Evolutionary conservation across 768 basidiomycete species (phyloP).

Genomic region (Cystobasidium onofrii): DNA sequence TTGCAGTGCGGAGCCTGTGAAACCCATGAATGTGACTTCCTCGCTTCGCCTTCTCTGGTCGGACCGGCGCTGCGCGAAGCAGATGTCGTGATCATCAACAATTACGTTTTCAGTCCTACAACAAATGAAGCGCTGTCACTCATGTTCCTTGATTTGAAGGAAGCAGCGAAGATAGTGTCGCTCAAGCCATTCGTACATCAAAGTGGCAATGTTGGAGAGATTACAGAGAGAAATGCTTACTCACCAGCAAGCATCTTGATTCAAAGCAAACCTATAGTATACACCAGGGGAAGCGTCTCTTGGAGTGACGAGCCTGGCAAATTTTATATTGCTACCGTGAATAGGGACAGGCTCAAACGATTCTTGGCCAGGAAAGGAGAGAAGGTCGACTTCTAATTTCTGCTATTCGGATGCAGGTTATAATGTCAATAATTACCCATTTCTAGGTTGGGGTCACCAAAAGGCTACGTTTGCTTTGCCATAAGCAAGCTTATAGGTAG

Average conservation of each 20-base stretch:
- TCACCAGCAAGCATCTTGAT: conserved; percentile 27
- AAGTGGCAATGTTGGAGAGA: not conserved
- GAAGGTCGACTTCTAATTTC: not conserved
- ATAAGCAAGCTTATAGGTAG: no score
- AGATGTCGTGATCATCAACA: conserved; percentile 73
- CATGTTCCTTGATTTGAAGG: conserved; percentile 88
- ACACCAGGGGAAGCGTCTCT: conserved; percentile 23
- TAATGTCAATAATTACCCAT: no score
- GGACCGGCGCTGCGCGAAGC: conserved; percentile 66
- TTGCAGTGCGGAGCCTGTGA: conserved; percentile 65
- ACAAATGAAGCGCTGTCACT: conserved; percentile 77
- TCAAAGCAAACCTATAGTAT: conserved; percentile 12
- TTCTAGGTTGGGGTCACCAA: no score
- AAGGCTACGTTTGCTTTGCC: no score
- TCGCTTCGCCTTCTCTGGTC: conserved; percentile 56
- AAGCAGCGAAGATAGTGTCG: conserved; percentile 81
- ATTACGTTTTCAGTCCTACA: conserved; percentile 47
- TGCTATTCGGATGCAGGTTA: no score
- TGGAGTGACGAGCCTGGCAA: conserved; percentile 31
- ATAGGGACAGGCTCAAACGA: conserved; percentile 13
- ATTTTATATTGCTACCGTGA: conserved; percentile 29
- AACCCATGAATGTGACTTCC: conserved; percentile 78
- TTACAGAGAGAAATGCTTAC: conserved; percentile 32
- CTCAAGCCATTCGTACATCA: conserved; percentile 64
- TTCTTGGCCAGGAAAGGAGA: conserved; percentile 13